Evolutionary conservation across 1,139 yeast genomes (phyloP).

Genomic region (Candida tetrigidarum): DNA sequence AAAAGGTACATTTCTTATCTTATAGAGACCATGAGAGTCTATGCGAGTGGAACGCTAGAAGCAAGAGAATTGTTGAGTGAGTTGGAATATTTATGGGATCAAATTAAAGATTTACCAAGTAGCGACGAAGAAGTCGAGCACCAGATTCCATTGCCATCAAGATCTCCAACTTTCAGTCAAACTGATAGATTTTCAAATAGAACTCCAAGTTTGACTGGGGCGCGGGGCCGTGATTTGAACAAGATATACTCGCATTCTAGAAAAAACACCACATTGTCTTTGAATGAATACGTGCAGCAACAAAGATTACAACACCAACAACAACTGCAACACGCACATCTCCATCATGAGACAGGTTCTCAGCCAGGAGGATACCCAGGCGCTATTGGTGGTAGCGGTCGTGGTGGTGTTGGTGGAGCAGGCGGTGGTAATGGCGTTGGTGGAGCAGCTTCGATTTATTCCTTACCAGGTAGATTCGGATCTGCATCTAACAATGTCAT

Average conservation of each 20-base stretch:
- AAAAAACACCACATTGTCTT: slow-evolving; percentile 41
- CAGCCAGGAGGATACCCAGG: slow-evolving; percentile 11
- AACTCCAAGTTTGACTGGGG: slow-evolving; percentile 36
- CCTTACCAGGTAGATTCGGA: slow-evolving; percentile 23
- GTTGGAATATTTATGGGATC: slow-evolving; percentile 76
- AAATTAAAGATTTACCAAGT: slow-evolving; percentile 59
- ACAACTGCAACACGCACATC: slow-evolving; percentile 9
- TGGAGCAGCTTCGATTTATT: slow-evolving; percentile 29
- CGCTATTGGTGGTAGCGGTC: slow-evolving; percentile 11
- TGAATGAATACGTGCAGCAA: slow-evolving; percentile 43
- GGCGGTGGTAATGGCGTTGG: slow-evolving; percentile 3
- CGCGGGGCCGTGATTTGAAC: slow-evolving; percentile 37
- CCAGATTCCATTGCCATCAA: slow-evolving; percentile 34
- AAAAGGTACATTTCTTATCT: slow-evolving; percentile 67
- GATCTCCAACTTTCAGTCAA: slow-evolving; percentile 43
- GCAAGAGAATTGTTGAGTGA: slow-evolving; percentile 69
- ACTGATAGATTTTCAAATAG: slow-evolving; percentile 39
- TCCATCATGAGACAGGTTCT: slow-evolving; percentile 14
- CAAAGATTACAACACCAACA: slow-evolving; percentile 31
- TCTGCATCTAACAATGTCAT: slow-evolving; percentile 15
- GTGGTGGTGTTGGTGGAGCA: slow-evolving; percentile 14
- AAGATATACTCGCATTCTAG: slow-evolving; percentile 52
- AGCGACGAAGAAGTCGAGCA: slow-evolving; percentile 28
- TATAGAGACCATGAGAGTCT: slow-evolving; percentile 72
- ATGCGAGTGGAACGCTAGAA: slow-evolving; percentile 71